Evolutionary conservation across 176 grass and related monocot genomes (phyloP), one percentile per base, ranked within the genome.

Genomic region (Oryza meridionalis): DNA sequence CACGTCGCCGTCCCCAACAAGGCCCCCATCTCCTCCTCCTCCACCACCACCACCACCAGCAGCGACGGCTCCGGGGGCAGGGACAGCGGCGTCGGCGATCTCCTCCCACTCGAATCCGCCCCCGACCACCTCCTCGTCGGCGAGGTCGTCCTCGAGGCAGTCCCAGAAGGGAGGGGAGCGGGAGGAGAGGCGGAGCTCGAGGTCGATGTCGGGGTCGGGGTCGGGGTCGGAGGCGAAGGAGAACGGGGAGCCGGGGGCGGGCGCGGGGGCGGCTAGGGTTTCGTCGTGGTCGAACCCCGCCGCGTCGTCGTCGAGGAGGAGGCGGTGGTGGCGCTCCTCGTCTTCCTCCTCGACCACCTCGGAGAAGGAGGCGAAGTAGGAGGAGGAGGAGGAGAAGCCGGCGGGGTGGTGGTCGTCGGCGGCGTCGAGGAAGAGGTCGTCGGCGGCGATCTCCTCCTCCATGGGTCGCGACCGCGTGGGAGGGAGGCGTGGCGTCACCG

Each of bases 361-460:
- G 27, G 80, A 87, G 78, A 81, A 65, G 44, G 68, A 81, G 83
- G 79, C 67, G 65, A 86, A 50, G 61, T 80, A 87, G 53, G 53
- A n/a, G 53, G 16, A 17, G 58, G 58, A 75, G 55, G 16, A 17
- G 47, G 58, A 75, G 65, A 59, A 55, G 37, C 87, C 93, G 7
- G 44, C 85, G 43, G 88, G 33, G 19, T 78, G 46, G 46, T 49
- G 46, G 19, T 78, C 81, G 76, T 31, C 26, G 33, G 80, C 40
- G 27, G 90, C 93, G 3, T 84, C 86, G 80, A 96, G 90, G 88
- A 93, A 88, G 75, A 84, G 69, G 32, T 92, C 90, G 40, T 92
- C 90, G 62, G 64, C 90, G 62, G 64, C 83, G 37, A 90, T 22
- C 67, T 77, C 86, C 67, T 77, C 86, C 50, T 86, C 91, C 93